Evolutionary conservation across 306 rosid species (phyloP), one percentile per base, ranked within the genome.

Genomic region (Sesbania bispinosa): DNA sequence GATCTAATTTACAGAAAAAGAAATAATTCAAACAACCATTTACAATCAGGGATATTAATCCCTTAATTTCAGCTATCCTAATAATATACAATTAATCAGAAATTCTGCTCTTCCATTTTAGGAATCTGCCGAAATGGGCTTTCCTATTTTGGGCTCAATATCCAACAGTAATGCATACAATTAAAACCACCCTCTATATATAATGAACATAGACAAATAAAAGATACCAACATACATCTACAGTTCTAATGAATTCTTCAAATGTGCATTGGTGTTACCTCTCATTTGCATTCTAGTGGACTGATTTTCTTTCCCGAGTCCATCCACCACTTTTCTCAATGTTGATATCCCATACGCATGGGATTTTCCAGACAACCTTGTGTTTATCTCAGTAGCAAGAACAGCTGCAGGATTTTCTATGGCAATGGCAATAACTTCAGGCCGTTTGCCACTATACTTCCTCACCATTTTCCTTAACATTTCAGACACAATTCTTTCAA

Each of bases 401-500:
- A 94, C 93, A 26, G 88, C 97, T 11, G 80, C 80, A 58, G 95
- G 96, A 73, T 83, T 94, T 77, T 94, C 99, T 80, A 79, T 45
- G 62, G 99, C 99, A 69, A 94, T 53, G 73, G 88, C 95, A 80
- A 94, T 91, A 62, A 94, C 95, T 50, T 91, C 99, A 29, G 99
- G 97, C 75, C 95, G 85, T 69, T 87, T 94, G 50, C 99, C 95
- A 77, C 99, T 91, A 72, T 94, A 94, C 83, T 91, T 94, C 78
- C 99, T 89, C 43, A 91, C 99, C 96, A 91, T 82, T 77, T 94
- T 94, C 76, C 96, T 86, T 85, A 94, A 82, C 67, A 91, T 74
- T 86, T 89, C 99, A 58, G 97, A 82, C 73, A 94, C 99, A 20
- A 78, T 91, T 85, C 96, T 91, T 86, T 94, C 99, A 81, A 88